These are phyloP conservation scores for Malassezia japonica DNA, from an alignment of 1,284 basidiomycete genomes.

Conservation along the genomic window DNA sequence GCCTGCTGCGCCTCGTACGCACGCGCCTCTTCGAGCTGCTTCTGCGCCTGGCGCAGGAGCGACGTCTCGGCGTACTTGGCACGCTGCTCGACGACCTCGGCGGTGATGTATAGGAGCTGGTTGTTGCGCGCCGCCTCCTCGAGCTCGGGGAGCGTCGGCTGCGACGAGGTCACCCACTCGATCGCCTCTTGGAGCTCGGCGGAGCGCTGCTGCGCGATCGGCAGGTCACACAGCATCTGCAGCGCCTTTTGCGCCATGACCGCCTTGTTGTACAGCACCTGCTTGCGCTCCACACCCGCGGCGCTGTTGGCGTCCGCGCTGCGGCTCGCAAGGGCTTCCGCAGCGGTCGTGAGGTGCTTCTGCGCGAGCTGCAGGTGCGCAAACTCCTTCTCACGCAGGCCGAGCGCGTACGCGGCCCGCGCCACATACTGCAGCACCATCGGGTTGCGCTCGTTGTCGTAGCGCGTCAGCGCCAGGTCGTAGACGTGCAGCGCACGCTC, in stretches of 20 bases:
- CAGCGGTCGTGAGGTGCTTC: constrained; percentile 28
- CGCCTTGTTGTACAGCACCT: constrained; percentile 41
- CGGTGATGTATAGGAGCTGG: constrained; percentile 35
- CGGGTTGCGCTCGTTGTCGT: constrained; percentile 22
- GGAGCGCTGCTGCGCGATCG: constrained; percentile 25
- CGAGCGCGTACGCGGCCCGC: constrained; percentile 38
- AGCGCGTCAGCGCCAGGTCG: constrained; percentile 35
- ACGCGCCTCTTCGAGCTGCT: constrained; percentile 28
- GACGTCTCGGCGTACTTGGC: constrained; percentile 39
- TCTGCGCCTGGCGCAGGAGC: constrained; percentile 25
- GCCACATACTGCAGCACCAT: constrained; percentile 39
- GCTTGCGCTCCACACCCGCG: constrained; percentile 24
- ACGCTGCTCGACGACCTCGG: constrained; percentile 44
- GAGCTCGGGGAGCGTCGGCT: constrained; percentile 21
- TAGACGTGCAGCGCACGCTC: constrained; percentile 42
- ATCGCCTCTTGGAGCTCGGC: constrained; percentile 30
- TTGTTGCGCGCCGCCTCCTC: constrained; percentile 29
- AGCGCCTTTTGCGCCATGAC: constrained; percentile 42
- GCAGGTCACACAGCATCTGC: constrained; percentile 42
- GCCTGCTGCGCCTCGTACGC: constrained; percentile 28
- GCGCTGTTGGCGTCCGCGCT: constrained; percentile 1
- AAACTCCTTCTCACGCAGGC: constrained; percentile 30
- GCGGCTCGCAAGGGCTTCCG: constrained; percentile 7
- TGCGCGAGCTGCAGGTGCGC: constrained; percentile 25
- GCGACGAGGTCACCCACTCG: constrained; percentile 26